Evolutionary conservation across 768 basidiomycete species (phyloP), one percentile per base, ranked within the genome.

Genomic region (Pleurotus pulmonarius): DNA sequence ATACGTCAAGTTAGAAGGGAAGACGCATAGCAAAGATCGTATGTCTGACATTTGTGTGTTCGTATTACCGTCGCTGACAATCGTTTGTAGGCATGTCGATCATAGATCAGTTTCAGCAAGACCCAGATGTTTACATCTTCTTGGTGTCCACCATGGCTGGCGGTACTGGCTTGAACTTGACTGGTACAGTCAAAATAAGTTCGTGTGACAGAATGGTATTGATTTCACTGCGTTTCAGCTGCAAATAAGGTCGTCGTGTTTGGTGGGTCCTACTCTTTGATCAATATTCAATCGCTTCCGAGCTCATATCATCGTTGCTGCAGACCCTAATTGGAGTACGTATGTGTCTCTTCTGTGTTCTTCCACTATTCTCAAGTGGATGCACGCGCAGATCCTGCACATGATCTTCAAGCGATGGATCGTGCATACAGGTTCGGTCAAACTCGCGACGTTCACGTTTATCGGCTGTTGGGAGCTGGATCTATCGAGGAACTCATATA

Each of bases 161-260:
- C 1, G 95, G 94, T 2, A 92, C 91, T 4, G 94, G 94, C 2
- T 73, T 97, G 45, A 97, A 95, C 65, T 70, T 97, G 46, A 93
- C 92, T 13, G 77, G 75, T 73, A 58, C 48, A 55, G 44, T 34
- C 26, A 34, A 12, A 22, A 2, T 20, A 55, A 38, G 16, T 43
- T 24, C 29, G 47, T 25, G 26, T 22, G 22, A 15, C n/a, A 16
- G n/a, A 26, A n/a, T 25, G 4, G 44, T 18, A 24, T 24, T 18
- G 29, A n/a, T 5, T 46, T 44, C 26, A 34, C 53, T 47, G 43
- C 5, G 24, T 40, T 46, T 22, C 38, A 73, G 88, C 88, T 3
- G 94, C 96, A 3, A 98, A 98, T 66, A 94, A 91, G 70, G 96
- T 97, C 18, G 90, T 94, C 24, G 90, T 94, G 41, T 93, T 96